Base-by-base conservation (phyloP, 345 rosid species). In the Combretum micranthum region DNA sequence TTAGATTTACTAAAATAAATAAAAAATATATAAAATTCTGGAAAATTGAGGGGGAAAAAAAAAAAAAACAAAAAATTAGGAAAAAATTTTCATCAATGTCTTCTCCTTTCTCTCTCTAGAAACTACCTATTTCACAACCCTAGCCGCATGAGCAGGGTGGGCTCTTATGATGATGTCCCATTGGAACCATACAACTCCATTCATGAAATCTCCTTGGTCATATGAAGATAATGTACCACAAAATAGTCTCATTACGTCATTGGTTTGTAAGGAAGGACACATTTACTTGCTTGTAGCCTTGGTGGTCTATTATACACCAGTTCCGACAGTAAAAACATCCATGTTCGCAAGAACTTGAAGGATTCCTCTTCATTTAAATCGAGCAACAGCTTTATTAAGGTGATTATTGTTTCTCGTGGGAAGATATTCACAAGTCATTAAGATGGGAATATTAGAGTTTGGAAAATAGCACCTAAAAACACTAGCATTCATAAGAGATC, bases 151-250 rank as follows among this genome's bases (percentile, higher is more conserved):
- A 92, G 98, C 70, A 73, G 87, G 26, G 96, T 86, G 62, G 90
- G 95, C 13, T 92, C 96, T n/a, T 2, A 75, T 88, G 85, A 84
- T 71, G 69, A 88, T 92, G 98, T 92, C 98, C 3, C 96, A 95
- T 0, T 92, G 96, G 96, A 92, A 88, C 80, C 92, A 86, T 58
- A 79, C 64, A 6, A 55, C 78, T 22, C 78, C 85, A 43, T 78
- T 73, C 55, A 50, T 57, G 47, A 81, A 78, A 53, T 59, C 85
- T 15, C 42, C 69, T 0, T 83, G 84, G 85, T 54, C 77, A 19
- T 70, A 39, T 17, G 88, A 86, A 4, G 86, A 81, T 4, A 71
- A 48, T 23, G 46, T 70, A 22, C 84, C 85, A 0, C 80, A 76
- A 37, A 84, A 86, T 57, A 78, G 74, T 5, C 85, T 92, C 46